Percentiles rank a stretch among this genome's conserved stretches.
Conservation (phyloP, 495 filamentous ascomycete genomes). For the Symbiotaphrina buchneri region DNA sequence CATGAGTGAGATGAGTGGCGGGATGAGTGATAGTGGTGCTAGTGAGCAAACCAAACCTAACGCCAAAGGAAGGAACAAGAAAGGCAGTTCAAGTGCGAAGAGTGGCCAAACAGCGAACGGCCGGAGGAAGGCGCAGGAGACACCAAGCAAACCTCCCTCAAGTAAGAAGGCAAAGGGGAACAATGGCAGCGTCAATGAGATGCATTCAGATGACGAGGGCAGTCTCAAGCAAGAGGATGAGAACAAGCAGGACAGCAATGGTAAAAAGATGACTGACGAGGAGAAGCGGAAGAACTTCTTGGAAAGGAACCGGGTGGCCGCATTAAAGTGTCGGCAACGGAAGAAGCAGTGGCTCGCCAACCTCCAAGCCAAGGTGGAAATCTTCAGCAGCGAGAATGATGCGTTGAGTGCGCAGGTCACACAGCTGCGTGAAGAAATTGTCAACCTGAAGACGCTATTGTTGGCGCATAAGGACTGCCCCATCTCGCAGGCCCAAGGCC, state of each 20-base stretch:
- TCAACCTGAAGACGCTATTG: slow-evolving; percentile 81
- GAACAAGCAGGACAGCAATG: slow-evolving; percentile 26
- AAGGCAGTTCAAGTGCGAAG: slow-evolving; percentile 25
- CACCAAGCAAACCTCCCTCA: not conserved
- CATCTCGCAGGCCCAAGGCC: slow-evolving; percentile 68
- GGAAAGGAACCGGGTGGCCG: slow-evolving; percentile 90
- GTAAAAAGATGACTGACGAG: slow-evolving; percentile 94
- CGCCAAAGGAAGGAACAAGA: slow-evolving; percentile 48
- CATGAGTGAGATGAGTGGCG: slow-evolving; percentile 45
- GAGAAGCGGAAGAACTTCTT: slow-evolving; percentile 98
- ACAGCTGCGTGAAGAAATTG: slow-evolving; percentile 75
- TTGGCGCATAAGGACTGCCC: slow-evolving; percentile 95
- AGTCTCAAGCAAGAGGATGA: slow-evolving; percentile 46
- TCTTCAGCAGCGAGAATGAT: slow-evolving; percentile 82
- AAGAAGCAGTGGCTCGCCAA: slow-evolving; percentile 99
- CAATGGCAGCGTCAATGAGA: slow-evolving; percentile 54
- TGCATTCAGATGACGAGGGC: slow-evolving; percentile 21
- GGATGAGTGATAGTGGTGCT: slow-evolving; percentile 45
- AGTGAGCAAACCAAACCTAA: slow-evolving; percentile 38
- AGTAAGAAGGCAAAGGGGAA: not conserved
- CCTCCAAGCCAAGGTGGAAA: slow-evolving; percentile 82
- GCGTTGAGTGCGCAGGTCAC: slow-evolving; percentile 62
- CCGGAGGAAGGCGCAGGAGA: slow-evolving; percentile 21
- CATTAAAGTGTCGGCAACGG: slow-evolving; percentile 87
- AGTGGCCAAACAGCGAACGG: slow-evolving; percentile 22